Conservation (phyloP, 1,284 basidiomycete genomes). For the Xerocomus minutiporus region DNA sequence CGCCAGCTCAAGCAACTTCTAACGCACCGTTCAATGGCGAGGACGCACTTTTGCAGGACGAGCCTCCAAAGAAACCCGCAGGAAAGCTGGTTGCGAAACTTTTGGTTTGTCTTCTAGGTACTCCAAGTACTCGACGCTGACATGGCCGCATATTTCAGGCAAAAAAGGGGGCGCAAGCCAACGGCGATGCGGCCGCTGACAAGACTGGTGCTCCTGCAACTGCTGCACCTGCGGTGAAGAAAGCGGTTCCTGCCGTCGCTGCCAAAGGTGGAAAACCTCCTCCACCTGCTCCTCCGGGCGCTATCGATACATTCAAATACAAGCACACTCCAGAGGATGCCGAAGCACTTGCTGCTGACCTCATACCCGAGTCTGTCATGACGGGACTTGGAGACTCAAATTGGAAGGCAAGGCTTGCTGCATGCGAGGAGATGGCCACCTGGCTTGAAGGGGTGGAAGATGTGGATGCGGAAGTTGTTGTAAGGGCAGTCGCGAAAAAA, state of each 20-base stretch:
- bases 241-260: conserved; percentile 37
- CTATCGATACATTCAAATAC: conserved; percentile 85
- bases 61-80: conserved; percentile 41
- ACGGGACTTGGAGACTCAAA: conserved; percentile 78
- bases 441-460: conserved; percentile 76
- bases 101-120: conserved; percentile 33
- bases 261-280: conserved; percentile 52
- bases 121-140: conserved; percentile 8
- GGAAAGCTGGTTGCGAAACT: conserved; percentile 52
- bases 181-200: conserved; percentile 26
- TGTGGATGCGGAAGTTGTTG: conserved; percentile 85
- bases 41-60: conserved; percentile 30
- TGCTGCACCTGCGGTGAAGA: conserved; percentile 43
- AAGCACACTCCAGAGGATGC: conserved; percentile 92
- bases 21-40: conserved; percentile 13
- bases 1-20: conserved; percentile 28
- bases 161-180: conserved; percentile 49
- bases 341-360: conserved; percentile 70
- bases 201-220: conserved; percentile 24
- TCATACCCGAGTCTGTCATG: conserved; percentile 71
- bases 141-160: conserved; percentile 31
- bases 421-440: conserved; percentile 77
- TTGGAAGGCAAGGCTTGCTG: conserved; percentile 91
- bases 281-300: conserved; percentile 43
- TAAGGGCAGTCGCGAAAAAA: conserved; percentile 89